Conservation (phyloP, 257 asterid species). For the Paulownia fortunei region DNA sequence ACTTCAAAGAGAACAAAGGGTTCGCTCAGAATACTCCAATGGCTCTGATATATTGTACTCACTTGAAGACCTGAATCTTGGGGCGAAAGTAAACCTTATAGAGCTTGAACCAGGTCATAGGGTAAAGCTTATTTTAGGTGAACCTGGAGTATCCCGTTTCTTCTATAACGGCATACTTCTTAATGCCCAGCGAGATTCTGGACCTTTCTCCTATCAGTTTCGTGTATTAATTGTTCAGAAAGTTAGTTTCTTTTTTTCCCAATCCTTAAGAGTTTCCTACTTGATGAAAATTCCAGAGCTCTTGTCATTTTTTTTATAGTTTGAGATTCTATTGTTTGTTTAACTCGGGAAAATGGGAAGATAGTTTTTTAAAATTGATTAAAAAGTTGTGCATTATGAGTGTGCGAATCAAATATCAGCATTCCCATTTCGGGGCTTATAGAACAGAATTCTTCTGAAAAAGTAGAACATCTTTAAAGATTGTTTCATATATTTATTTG, state of each 20-base stretch:
- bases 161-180: conserved; percentile 68
- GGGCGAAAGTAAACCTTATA: conserved; percentile 68
- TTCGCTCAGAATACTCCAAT: conserved; percentile 54
- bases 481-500: conserved; percentile 9
- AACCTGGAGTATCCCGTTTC: conserved; percentile 66
- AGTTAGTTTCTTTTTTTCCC: conserved; percentile 52
- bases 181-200: conserved; percentile 68
- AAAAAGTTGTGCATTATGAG: not conserved
- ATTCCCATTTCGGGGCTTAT: not conserved
- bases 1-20: conserved; percentile 62
- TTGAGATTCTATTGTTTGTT: conserved; percentile 13
- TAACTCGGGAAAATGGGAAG: not conserved
- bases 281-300: no score
- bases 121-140: conserved; percentile 70
- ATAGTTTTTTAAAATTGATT: not conserved
- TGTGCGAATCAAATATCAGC: not conserved
- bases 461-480: not conserved
- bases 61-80: conserved; percentile 78
- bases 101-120: conserved; percentile 79
- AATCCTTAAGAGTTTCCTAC: no score
- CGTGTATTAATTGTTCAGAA: conserved; percentile 82
- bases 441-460: not conserved
- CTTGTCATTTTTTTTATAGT: conserved; percentile 12
- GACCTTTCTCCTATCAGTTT: conserved; percentile 58
- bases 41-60: conserved; percentile 65